Evolutionary conservation across 208 protist genomes (phyloP).

Genomic region (Wallacemonas rigidus): DNA sequence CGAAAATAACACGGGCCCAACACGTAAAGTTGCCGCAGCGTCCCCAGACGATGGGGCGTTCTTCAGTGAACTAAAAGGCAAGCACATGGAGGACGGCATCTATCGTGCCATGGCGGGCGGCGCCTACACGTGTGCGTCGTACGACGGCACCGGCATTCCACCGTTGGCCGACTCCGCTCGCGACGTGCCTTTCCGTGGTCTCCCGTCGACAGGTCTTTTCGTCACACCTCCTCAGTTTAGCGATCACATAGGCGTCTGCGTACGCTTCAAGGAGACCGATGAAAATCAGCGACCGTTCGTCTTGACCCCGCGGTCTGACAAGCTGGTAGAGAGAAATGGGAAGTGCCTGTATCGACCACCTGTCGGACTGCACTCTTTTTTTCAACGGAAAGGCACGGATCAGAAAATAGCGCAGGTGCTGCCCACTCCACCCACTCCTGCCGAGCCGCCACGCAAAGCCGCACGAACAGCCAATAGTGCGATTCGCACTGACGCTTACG

Average conservation of each 20-base stretch:
- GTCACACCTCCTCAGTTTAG: conserved; percentile 90
- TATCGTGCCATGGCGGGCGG: conserved; percentile 64
- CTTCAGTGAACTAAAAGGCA: conserved; percentile 71
- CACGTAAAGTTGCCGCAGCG: not conserved
- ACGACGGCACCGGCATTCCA: conserved; percentile 71
- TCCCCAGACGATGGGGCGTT: conserved; percentile 27
- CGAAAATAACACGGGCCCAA: conserved; percentile 63
- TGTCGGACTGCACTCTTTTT: conserved; percentile 56
- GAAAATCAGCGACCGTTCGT: not conserved
- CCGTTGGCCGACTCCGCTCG: conserved; percentile 38
- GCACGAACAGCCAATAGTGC: not conserved
- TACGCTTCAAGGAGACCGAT: conserved; percentile 35
- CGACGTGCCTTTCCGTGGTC: conserved; percentile 50
- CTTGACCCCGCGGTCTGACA: conserved; percentile 35
- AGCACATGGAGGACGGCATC: conserved; percentile 29
- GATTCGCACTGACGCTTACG: not conserved
- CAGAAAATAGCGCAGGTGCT: not conserved
- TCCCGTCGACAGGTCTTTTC: conserved; percentile 81
- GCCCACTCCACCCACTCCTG: not conserved
- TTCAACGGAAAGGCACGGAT: conserved; percentile 31
- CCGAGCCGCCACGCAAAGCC: conserved; percentile 1
- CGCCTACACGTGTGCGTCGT: conserved; percentile 65
- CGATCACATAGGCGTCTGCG: conserved; percentile 86
- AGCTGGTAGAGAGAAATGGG: conserved; percentile 44
- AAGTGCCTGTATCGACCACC: conserved; percentile 76